A percentile compares a stretch with the other conserved stretches of the same genome.
Evolutionary conservation across 2,329 filamentous ascomycete species (phyloP).

Genomic region (Talaromyces verruculosus): DNA sequence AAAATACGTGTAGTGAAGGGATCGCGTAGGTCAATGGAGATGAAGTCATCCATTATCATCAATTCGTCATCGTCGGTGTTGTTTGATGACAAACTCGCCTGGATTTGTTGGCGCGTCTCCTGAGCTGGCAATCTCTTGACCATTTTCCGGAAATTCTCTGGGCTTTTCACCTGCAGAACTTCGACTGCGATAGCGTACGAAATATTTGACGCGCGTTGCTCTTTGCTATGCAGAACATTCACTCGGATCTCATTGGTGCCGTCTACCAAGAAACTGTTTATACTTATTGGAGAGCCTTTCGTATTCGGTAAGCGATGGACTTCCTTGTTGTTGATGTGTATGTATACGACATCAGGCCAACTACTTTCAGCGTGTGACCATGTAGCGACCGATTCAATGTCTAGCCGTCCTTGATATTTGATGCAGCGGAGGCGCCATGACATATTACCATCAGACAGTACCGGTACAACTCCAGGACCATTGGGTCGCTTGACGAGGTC

Average conservation of each 20-base stretch:
- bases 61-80: slow-evolving; percentile 62
- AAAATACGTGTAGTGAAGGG: slow-evolving; percentile 67
- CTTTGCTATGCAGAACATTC: slow-evolving; percentile 42
- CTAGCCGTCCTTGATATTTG: slow-evolving; percentile 36
- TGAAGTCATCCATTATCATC: slow-evolving; percentile 56
- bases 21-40: slow-evolving; percentile 65
- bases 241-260: slow-evolving; percentile 66
- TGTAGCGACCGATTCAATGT: slow-evolving; percentile 43
- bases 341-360: slow-evolving; percentile 72
- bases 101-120: slow-evolving; percentile 60
- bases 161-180: slow-evolving; percentile 57
- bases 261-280: slow-evolving; percentile 64
- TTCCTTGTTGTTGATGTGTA: slow-evolving; percentile 64
- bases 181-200: slow-evolving; percentile 70
- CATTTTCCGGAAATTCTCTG: slow-evolving; percentile 39
- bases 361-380: slow-evolving; percentile 65
- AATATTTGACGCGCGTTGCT: slow-evolving; percentile 33
- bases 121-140: slow-evolving; percentile 47
- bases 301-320: slow-evolving; percentile 51
- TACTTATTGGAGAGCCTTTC: slow-evolving; percentile 61
- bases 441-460: slow-evolving; percentile 54
- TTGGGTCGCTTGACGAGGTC: slow-evolving; percentile 17
- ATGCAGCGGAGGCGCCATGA: slow-evolving; percentile 71
- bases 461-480: slow-evolving; percentile 28
- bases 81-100: slow-evolving; percentile 46